These are phyloP conservation scores for Pneumocystis jirovecii DNA, from an alignment of 1,139 yeast species.

Conservation along the genomic window DNA sequence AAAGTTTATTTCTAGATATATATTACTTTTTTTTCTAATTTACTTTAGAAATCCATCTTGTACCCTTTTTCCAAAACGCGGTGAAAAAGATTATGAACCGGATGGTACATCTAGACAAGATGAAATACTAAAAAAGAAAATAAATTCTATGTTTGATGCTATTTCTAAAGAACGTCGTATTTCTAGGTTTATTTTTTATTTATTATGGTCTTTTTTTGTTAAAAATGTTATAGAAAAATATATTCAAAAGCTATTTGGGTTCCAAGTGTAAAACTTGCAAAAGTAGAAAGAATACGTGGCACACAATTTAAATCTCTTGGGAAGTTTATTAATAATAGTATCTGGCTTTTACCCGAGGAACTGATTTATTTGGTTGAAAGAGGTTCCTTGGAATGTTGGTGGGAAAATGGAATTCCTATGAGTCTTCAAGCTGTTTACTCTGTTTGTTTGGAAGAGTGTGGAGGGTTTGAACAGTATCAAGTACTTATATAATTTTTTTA, in stretches of 20 bases:
- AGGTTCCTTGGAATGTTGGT: conserved; percentile 54
- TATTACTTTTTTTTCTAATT: background rate
- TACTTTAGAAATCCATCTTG: background rate
- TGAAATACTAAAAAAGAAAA: conserved; percentile 37
- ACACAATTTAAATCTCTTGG: conserved; percentile 67
- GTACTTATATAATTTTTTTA: conserved; percentile 16
- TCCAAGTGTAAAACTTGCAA: conserved; percentile 28
- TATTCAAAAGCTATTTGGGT: conserved; percentile 34
- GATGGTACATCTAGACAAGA: conserved; percentile 56
- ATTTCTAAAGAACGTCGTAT: conserved; percentile 46
- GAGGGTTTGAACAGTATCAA: conserved; percentile 39
- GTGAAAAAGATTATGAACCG: conserved; percentile 79
- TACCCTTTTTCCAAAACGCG: conserved; percentile 52
- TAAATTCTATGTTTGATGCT: conserved; percentile 61
- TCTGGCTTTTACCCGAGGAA: conserved; percentile 49
- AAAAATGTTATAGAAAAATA: conserved; percentile 15
- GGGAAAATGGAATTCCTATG: conserved; percentile 31
- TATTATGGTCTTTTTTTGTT: conserved; percentile 9
- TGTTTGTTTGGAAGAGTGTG: conserved; percentile 31
- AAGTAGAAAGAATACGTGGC: conserved; percentile 51
- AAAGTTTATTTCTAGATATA: background rate
- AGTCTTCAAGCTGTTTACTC: conserved; percentile 56
- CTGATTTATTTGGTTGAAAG: conserved; percentile 66
- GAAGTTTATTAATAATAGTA: conserved; percentile 28
- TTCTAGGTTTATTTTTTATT: conserved; percentile 26